phyloP scores from a whole-genome alignment of 148 eudicot genomes.

The Camellia granthamiana region DNA sequence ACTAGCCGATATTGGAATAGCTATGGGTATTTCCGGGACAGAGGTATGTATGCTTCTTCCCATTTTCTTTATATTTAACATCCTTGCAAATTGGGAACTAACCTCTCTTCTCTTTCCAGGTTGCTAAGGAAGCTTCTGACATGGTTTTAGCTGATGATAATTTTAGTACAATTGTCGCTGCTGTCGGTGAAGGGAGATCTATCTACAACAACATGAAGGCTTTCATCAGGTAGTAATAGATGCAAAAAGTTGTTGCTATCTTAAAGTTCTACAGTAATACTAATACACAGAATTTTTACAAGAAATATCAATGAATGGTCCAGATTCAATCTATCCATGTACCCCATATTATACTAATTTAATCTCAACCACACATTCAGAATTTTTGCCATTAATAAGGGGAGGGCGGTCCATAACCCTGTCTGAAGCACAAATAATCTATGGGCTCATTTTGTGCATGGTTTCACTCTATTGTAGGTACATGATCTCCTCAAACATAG shows the following conservation, averaged over 20 bases:
- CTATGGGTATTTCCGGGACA: slow-evolving; percentile 60
- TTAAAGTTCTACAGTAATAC: too few relatives aligned
- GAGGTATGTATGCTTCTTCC: slow-evolving; percentile 28
- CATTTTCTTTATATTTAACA: neutral
- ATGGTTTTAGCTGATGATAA: slow-evolving; percentile 64
- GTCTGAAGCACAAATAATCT: neutral
- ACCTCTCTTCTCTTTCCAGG: slow-evolving; percentile 21
- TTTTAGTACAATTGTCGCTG: slow-evolving; percentile 52
- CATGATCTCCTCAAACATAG: slow-evolving; percentile 88
- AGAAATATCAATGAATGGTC: too few relatives aligned
- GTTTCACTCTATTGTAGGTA: slow-evolving; percentile 39
- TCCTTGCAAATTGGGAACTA: neutral
- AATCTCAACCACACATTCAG: too few relatives aligned
- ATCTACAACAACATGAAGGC: slow-evolving; percentile 34
- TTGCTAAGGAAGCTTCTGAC: slow-evolving; percentile 61
- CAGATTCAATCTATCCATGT: too few relatives aligned
- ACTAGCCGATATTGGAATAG: slow-evolving; percentile 55
- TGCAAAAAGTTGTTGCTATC: too few relatives aligned
- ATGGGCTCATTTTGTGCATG: neutral
- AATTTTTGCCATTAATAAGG: too few relatives aligned
- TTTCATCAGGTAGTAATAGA: slow-evolving; percentile 21
- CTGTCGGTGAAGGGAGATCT: slow-evolving; percentile 41
- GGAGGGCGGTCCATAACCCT: neutral
- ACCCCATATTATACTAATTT: too few relatives aligned
- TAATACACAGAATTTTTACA: too few relatives aligned